A percentile compares a stretch with the other conserved stretches of the same genome.
Evolutionary conservation across 2,329 filamentous ascomycete genomes (phyloP).

Genomic region (Diplocarpon mali): DNA sequence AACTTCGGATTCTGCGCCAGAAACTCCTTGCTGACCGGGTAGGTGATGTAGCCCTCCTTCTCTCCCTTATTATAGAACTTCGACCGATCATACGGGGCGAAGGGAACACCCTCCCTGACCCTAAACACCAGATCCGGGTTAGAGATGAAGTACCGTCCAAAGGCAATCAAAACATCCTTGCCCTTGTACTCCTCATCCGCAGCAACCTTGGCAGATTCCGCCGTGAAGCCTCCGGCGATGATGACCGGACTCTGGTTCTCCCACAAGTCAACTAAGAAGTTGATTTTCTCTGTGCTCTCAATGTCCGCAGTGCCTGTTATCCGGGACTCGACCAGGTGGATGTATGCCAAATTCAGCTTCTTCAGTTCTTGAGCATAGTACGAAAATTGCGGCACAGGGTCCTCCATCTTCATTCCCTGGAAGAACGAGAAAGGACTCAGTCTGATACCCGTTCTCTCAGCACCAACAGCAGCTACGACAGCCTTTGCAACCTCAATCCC

Average conservation of each 20-base stretch:
- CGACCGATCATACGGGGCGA: conserved; percentile 32
- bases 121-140: conserved; percentile 36
- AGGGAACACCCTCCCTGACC: conserved; percentile 29
- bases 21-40: conserved; percentile 26
- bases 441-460: conserved; percentile 43
- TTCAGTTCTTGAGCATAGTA: conserved; percentile 43
- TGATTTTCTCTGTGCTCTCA: conserved; percentile 30
- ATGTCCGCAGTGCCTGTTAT: conserved; percentile 27
- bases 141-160: conserved; percentile 34
- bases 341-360: conserved; percentile 43
- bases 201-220: conserved; percentile 30
- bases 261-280: conserved; percentile 37
- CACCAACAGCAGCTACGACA: conserved; percentile 38
- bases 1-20: conserved; percentile 14
- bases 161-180: conserved; percentile 31
- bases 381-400: conserved; percentile 52
- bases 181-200: conserved; percentile 28
- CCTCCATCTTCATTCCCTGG: conserved; percentile 51
- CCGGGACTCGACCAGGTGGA: conserved; percentile 48
- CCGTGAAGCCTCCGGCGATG: conserved; percentile 37
- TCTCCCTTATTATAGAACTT: conserved; percentile 28
- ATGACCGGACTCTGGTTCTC: conserved; percentile 34
- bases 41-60: conserved; percentile 29
- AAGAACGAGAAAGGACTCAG: conserved; percentile 50
- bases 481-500: conserved; percentile 41